Evolutionary conservation across 2,329 filamentous ascomycete genomes (phyloP), one percentile per base, ranked within the genome.

Genomic region (Colletotrichum chrysophilum): DNA sequence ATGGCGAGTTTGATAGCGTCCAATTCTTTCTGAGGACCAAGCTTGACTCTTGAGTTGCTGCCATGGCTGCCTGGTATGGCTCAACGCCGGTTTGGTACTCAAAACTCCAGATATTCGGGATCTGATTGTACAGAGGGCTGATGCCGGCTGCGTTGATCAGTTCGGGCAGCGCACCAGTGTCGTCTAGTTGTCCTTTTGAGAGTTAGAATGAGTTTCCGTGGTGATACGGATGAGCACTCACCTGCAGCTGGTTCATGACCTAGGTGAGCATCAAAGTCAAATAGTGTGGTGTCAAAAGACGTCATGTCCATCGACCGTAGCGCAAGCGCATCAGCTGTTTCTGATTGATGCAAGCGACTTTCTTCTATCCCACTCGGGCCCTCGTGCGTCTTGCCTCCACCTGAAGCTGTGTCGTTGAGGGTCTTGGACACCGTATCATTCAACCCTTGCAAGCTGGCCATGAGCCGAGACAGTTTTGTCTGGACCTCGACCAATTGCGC

Each of bases 61-160:
- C 77, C 16, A 83, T 77, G 16, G 80, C 82, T 1, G 76, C 70
- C 7, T 79, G 56, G 43, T 83, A 83, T 0, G 81, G 79, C 3
- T 82, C 78, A 14, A 80, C 70, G 0, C 82, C 82, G 75, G 82
- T 83, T 16, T 83, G 82, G 36, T 83, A 83, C 21, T 82, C 77
- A 1, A 81, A 81, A 0, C 71, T 80, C 81, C 81, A 83, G 24
- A 83, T 82, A 9, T 81, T 80, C 0, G 81, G 81, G 4, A 83
- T 81, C 28, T 82, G 81, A 0, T 77, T 65, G 16, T 79, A 80
- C 0, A 81, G 26, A 12, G 72, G 71, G 34, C 64, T 77, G 8
- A 61, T 74, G 10, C 71, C 71, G n/a, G 71, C 34, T 2, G 71
- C 68, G 13, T 74, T 74, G 9, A 74, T 66, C 21, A 74, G 52